Evolutionary conservation across 164 flowering plant genomes (phyloP), one percentile per base, ranked within the genome.

Genomic region (Malania oleifera): DNA sequence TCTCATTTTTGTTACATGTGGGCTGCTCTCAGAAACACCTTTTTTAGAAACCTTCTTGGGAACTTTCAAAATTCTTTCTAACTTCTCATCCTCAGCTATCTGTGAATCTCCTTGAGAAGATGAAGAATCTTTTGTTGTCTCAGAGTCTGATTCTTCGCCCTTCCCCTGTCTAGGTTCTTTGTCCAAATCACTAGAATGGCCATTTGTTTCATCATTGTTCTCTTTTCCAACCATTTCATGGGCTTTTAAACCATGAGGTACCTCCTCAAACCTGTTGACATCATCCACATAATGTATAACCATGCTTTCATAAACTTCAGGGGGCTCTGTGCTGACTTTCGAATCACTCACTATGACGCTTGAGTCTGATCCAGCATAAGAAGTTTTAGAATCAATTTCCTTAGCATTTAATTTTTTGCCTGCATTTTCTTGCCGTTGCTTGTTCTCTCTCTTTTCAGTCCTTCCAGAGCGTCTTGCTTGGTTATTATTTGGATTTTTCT

Each of bases 81-180:
- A 62, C 55, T 79, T 86, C 57, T 75, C 86, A 61, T 82, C 84
- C 43, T 82, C 81, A 50, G 63, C 67, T 31, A 68, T 60, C 51
- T 60, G 69, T 13, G 75, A 54, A 74, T 83, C 96, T 13, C 79
- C 91, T 57, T 74, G 82, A 53, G 95, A 86, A 20, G 92, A 83
- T 47, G 70, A 72, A 3, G 86, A 82, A 68, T 80, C 95, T 63
- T 66, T 81, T 23, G 51, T 61, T 9, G 86, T 76, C 51, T 82
- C 97, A 51, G 74, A 56, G 66, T 90, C 96, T 27, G 92, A 87
- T 28, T 70, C 84, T 24, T 72, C 89, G 55, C 75, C 91, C 62
- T 79, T 81, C n/a, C 62, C 79, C 52, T 62, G 71, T 41, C 55
- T 71, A 26, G 59, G 3, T 47, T 76, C 82, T 46, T 60, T 86